These are phyloP conservation scores for Eucommia ulmoides DNA, from an alignment of 257 asterid species.

Conservation along the genomic window DNA sequence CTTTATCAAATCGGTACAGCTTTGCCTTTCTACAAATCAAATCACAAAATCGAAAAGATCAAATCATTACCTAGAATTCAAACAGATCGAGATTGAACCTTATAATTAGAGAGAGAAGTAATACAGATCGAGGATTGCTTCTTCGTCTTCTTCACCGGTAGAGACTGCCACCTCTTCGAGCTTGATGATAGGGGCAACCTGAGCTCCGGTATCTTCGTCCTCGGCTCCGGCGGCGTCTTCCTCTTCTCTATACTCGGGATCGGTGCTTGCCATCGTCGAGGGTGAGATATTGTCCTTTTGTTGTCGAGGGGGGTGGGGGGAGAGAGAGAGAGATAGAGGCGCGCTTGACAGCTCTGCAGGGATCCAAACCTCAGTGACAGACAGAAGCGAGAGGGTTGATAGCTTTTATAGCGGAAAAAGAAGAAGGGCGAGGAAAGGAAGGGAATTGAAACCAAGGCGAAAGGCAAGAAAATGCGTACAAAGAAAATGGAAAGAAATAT, in stretches of 20 bases:
- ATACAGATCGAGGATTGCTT: constrained; percentile 7
- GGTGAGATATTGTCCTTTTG: no score
- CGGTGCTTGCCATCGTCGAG: constrained; percentile 4
- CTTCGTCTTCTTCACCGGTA: constrained; percentile 15
- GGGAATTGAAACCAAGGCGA: no score
- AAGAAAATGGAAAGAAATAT: no score
- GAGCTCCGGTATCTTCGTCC: constrained; percentile 14
- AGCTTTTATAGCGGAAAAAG: no score
- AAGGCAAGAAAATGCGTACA: no score
- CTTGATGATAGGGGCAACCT: constrained; percentile 11
- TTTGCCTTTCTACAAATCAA: background rate
- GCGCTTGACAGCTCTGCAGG: no score
- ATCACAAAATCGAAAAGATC: background rate
- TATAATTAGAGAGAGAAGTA: background rate
- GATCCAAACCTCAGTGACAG: no score
- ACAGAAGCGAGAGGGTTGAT: no score
- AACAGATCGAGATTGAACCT: background rate
- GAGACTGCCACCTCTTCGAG: constrained; percentile 9
- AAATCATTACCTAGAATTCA: background rate
- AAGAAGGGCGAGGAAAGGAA: no score
- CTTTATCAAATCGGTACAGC: constrained; percentile 1
- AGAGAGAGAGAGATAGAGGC: no score
- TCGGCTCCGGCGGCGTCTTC: constrained; percentile 9
- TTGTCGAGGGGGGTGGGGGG: no score
- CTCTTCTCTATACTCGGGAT: constrained; percentile 5